phyloP scores from a whole-genome alignment of 2,329 filamentous ascomycete genomes.

The Aspergillus fumigatiaffinis region DNA sequence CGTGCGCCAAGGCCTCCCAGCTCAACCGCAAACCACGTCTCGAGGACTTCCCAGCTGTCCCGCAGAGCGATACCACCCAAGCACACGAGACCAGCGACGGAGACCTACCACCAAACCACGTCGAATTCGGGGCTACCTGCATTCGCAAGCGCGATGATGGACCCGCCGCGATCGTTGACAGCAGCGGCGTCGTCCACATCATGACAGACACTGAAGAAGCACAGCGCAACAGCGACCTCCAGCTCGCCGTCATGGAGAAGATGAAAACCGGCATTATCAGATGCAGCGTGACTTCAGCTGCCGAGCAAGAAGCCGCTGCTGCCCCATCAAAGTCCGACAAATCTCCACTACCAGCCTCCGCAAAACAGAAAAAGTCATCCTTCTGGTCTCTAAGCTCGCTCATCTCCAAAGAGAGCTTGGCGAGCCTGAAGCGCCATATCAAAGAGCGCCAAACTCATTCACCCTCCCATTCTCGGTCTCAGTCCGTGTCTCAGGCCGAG shows the following conservation, averaged over 20 bases:
- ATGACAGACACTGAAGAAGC: constrained; percentile 18
- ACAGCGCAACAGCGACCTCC: constrained; percentile 16
- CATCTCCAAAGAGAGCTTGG: neutral
- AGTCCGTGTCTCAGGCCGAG: neutral
- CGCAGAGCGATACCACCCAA: neutral
- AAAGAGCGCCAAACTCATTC: neutral
- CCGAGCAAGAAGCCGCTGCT: neutral
- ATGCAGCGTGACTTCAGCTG: neutral
- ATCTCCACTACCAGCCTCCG: neutral
- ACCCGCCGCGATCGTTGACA: constrained; percentile 20
- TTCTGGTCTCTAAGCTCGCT: neutral
- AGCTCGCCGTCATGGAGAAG: constrained; percentile 23
- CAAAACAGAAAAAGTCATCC: neutral
- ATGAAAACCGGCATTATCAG: constrained; percentile 19
- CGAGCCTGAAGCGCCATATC: neutral
- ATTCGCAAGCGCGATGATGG: neutral
- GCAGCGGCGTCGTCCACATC: constrained; percentile 14
- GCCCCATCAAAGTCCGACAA: neutral
- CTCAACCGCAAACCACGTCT: neutral
- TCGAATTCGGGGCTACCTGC: neutral
- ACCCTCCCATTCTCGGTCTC: neutral
- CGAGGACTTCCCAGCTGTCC: neutral
- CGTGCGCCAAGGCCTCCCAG: neutral
- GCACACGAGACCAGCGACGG: neutral
- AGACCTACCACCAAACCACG: neutral